phyloP scores from a whole-genome alignment of 1,139 yeast genomes.

The Scheffersomyces titani region DNA sequence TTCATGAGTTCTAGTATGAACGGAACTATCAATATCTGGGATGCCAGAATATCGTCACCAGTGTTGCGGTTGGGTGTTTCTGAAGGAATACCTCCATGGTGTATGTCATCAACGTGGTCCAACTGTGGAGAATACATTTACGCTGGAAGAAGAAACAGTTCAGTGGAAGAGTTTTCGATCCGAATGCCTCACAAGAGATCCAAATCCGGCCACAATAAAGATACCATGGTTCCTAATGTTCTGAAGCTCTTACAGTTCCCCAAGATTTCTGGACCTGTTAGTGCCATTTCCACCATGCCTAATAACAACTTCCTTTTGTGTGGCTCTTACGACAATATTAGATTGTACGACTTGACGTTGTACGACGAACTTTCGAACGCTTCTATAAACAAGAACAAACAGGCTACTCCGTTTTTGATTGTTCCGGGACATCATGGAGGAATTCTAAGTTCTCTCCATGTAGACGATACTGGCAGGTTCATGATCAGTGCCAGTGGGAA shows the following conservation, averaged over 20 bases:
- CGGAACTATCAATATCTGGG: slow-evolving; percentile 86
- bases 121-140: slow-evolving; percentile 75
- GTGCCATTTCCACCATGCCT: slow-evolving; percentile 79
- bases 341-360: slow-evolving; percentile 75
- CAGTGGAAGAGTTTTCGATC: slow-evolving; percentile 82
- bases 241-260: slow-evolving; percentile 73
- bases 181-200: slow-evolving; percentile 52
- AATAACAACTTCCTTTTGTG: slow-evolving; percentile 77
- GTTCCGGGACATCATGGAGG: slow-evolving; percentile 69
- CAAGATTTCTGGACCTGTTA: slow-evolving; percentile 86
- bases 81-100: slow-evolving; percentile 87
- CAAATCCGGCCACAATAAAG: slow-evolving; percentile 16
- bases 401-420: slow-evolving; percentile 58
- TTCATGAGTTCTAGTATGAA: slow-evolving; percentile 84
- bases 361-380: slow-evolving; percentile 39
- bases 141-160: slow-evolving; percentile 87
- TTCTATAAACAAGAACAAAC: slow-evolving; percentile 27
- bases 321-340: slow-evolving; percentile 87
- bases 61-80: slow-evolving; percentile 59
- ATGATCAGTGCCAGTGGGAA: slow-evolving; percentile 92
- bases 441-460: slow-evolving; percentile 55
- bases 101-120: slow-evolving; percentile 92
- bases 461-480: slow-evolving; percentile 86
- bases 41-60: slow-evolving; percentile 55
- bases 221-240: slow-evolving; percentile 45